phyloP scores from a whole-genome alignment of 371 early-diverging fungal genomes.

The Capillidium heterosporum region DNA sequence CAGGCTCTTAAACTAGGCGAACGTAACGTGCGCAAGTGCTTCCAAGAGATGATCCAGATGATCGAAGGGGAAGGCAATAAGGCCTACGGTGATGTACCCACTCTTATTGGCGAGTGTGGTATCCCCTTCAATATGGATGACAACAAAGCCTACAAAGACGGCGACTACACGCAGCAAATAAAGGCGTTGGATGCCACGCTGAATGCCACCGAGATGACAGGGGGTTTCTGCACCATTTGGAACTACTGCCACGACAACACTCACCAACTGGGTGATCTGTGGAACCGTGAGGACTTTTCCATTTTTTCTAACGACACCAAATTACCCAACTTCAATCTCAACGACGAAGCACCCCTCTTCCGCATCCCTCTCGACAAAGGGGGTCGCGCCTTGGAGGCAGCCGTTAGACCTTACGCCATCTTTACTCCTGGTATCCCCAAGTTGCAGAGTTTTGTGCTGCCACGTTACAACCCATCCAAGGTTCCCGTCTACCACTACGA shows the following conservation, averaged over 20 bases:
- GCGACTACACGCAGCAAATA: slow-evolving; percentile 27
- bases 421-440: not conserved
- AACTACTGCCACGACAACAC: slow-evolving; percentile 40
- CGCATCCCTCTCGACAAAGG: slow-evolving; percentile 5
- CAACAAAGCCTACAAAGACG: slow-evolving; percentile 15
- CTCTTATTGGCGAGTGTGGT: slow-evolving; percentile 50
- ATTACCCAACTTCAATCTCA: not conserved
- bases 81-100: slow-evolving; percentile 25
- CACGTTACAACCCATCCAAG: not conserved
- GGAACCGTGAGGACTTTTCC: slow-evolving; percentile 56
- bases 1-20: slow-evolving; percentile 37
- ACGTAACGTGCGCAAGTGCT: slow-evolving; percentile 32
- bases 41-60: slow-evolving; percentile 30
- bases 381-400: slow-evolving; percentile 8
- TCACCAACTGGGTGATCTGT: slow-evolving; percentile 37
- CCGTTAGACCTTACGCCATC: slow-evolving; percentile 9
- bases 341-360: not conserved
- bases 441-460: not conserved
- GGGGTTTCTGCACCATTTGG: slow-evolving; percentile 44
- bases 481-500: not conserved
- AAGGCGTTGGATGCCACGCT: slow-evolving; percentile 49
- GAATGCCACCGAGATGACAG: slow-evolving; percentile 35
- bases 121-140: slow-evolving; percentile 51
- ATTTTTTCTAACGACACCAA: slow-evolving; percentile 11
- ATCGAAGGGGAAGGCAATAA: slow-evolving; percentile 28